Evolutionary conservation across 371 early-diverging fungal genomes (phyloP).

Genomic region (Parasitella parasitica): DNA sequence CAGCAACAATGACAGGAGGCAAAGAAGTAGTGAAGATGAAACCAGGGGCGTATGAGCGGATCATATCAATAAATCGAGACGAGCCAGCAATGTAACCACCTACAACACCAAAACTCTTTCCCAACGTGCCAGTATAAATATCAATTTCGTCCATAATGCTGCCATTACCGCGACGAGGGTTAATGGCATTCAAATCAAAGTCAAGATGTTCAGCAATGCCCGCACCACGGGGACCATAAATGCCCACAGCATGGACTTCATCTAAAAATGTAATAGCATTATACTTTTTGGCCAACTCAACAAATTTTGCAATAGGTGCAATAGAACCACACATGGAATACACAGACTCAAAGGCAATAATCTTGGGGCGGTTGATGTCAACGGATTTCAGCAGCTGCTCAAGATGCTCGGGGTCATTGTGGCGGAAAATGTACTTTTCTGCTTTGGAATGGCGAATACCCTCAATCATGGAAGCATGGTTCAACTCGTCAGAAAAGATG

Average conservation of each 20-base stretch:
- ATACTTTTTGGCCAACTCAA: constrained; percentile 92
- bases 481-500: constrained; percentile 91
- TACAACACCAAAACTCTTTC: constrained; percentile 97
- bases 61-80: constrained; percentile 89
- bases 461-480: constrained; percentile 99
- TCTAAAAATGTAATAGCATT: constrained; percentile 98
- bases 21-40: constrained; percentile 99
- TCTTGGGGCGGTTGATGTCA: constrained; percentile 85
- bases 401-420: constrained; percentile 92
- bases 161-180: constrained; percentile 56
- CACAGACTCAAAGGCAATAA: constrained; percentile 97
- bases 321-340: constrained; percentile 98
- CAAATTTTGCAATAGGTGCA: constrained; percentile 94
- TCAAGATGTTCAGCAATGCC: constrained; percentile 97
- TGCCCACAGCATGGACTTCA: constrained; percentile 98
- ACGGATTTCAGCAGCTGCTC: constrained; percentile 81
- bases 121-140: constrained; percentile 96
- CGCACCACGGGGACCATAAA: constrained; percentile 96
- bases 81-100: constrained; percentile 97
- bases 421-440: constrained; percentile 89
- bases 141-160: constrained; percentile 89
- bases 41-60: constrained; percentile 97
- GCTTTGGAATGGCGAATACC: constrained; percentile 95
- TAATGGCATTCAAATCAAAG: constrained; percentile 63
- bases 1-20: constrained; percentile 92